A percentile compares a stretch with the other conserved stretches of the same genome.
phyloP scores from a whole-genome alignment of 2,329 filamentous ascomycete genomes.

The Arthrobotrys sphaeroides region DNA sequence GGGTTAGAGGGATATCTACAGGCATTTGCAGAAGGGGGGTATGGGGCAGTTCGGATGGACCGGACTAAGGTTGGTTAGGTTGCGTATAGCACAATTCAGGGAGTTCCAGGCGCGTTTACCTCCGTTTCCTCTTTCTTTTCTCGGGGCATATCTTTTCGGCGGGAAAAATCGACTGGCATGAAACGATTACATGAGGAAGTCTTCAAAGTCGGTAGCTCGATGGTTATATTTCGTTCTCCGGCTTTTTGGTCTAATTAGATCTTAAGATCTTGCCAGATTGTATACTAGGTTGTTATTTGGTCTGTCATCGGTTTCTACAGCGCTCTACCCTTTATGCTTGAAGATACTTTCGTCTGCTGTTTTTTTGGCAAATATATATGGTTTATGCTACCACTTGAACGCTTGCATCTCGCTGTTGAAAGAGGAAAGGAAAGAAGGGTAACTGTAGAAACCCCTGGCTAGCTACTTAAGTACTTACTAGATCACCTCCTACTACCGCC shows the following conservation, averaged over 20 bases:
- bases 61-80: background rate
- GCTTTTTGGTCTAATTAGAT: no score
- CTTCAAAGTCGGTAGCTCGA: background rate
- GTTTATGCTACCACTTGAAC: conserved; percentile 10
- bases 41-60: conserved; percentile 9
- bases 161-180: background rate
- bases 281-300: background rate
- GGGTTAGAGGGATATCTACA: background rate
- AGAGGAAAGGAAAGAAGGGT: background rate
- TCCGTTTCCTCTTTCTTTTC: conserved; percentile 7
- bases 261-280: no score
- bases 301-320: background rate
- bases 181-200: background rate
- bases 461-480: conserved; percentile 37
- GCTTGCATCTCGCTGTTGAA: conserved; percentile 17
- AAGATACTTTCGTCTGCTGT: conserved; percentile 4
- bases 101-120: conserved; percentile 42
- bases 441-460: conserved; percentile 24
- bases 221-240: no score
- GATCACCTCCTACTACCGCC: conserved; percentile 46
- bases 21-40: background rate
- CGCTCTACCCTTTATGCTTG: background rate
- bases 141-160: background rate
- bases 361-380: conserved; percentile 9
- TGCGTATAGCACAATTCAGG: background rate